phyloP scores from a whole-genome alignment of 495 filamentous ascomycete genomes.

The Penicillium verhagenii region DNA sequence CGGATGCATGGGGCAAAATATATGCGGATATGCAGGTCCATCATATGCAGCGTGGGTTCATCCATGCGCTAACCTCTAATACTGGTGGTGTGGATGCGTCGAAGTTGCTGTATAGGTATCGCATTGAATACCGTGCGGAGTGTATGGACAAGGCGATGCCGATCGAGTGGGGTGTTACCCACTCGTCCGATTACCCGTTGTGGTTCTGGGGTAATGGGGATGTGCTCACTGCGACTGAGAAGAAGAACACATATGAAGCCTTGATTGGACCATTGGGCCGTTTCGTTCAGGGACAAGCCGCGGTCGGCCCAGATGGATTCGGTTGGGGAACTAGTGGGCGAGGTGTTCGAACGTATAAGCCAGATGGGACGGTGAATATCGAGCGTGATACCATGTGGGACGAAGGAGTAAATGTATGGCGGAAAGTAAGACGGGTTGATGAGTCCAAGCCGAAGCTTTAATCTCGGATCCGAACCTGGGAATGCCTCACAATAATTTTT shows the following conservation, averaged over 20 bases:
- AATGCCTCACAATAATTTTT: no score
- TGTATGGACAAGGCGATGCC: constrained; percentile 43
- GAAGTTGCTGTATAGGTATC: constrained; percentile 42
- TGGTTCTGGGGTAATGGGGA: constrained; percentile 59
- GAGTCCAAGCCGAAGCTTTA: constrained; percentile 10
- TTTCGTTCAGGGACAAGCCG: constrained; percentile 35
- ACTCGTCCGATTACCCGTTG: constrained; percentile 53
- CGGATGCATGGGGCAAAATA: constrained; percentile 53
- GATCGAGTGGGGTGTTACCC: constrained; percentile 55
- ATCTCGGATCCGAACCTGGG: no score
- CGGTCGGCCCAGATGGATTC: constrained; percentile 26
- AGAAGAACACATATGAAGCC: constrained; percentile 31
- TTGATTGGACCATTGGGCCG: constrained; percentile 42
- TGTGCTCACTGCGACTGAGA: constrained; percentile 39
- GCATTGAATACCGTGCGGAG: constrained; percentile 48
- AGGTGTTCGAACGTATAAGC: constrained; percentile 41
- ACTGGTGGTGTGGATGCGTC: constrained; percentile 24
- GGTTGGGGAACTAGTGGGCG: constrained; percentile 31
- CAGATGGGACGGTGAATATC: constrained; percentile 46
- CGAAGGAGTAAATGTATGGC: constrained; percentile 49
- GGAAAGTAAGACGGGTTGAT: constrained; percentile 25
- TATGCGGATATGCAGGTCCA: constrained; percentile 60
- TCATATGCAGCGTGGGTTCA: constrained; percentile 42
- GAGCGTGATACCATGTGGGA: constrained; percentile 46
- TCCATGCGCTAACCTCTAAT: constrained; percentile 30